Base-by-base conservation (phyloP, 1,284 basidiomycete species). In the Papiliotrema nemorosa region DNA sequence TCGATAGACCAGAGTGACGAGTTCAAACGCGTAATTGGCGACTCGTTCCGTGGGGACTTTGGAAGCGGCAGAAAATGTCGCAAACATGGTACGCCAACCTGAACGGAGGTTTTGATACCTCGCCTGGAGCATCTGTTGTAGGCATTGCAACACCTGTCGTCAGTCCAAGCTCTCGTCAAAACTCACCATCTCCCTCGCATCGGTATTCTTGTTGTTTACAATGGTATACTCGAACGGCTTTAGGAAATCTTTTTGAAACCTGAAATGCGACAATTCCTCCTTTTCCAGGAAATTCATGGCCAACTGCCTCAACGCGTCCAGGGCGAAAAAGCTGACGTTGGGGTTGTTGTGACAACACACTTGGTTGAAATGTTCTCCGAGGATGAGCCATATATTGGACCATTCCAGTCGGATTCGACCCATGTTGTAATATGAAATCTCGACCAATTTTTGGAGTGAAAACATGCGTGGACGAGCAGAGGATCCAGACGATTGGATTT, bases 401-500 rank as follows among this genome's bases (percentile, higher is more conserved):
- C 96, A 99, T 72, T 99, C 96, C 52, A 99, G 78, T 73, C 96
- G 89, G 70, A 99, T 99, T 53, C 96, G 87, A 55, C 81, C 86
- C 96, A 99, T 99, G 77, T 99, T 99, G 78, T 99, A 99, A 76
- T 99, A 99, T 21, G 92, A 96, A 59, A 99, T 99, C 72, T 99
- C 96, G 42, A 99, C 96, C 40, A 99, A 79, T 77, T 98, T 99
- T 73, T 98, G 96, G 57, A 99, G 77, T 73, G 93, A 97, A 79
- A 99, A 99, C 53, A 97, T 80, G 41, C 96, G 84, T 2, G 96
- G 96, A 65, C 90, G 87, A 59, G 91, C 86, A 6, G 91, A 93
- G 36, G 92, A 77, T 21, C 93, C 92, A 0, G 93, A 97, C 1
- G 91, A 93, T 72, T 97, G 92, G 47, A 99, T 99, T 76, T 99